Evolutionary conservation across 106 monocot species (phyloP).

Genomic region (Vanilla planifolia): DNA sequence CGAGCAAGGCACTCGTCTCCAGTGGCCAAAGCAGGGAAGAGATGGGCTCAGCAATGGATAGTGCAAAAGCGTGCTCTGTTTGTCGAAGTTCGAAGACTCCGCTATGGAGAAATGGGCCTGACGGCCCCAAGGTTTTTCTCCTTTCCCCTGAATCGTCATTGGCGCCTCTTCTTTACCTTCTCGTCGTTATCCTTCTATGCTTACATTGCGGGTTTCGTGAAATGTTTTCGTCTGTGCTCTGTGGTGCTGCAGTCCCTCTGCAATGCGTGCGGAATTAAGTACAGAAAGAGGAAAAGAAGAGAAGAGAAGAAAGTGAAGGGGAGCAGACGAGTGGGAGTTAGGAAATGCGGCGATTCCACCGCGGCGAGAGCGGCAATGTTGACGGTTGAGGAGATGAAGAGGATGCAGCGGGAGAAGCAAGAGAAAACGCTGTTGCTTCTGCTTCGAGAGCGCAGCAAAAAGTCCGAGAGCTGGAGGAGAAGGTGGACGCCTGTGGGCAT

Average conservation of each 20-base stretch:
- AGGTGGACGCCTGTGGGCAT: not conserved
- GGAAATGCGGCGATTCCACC: not conserved
- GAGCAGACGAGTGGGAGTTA: not conserved
- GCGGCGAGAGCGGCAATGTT: not conserved
- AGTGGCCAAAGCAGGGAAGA: not conserved
- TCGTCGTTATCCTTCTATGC: no score
- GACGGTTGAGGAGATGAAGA: conserved; percentile 2
- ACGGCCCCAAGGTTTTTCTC: not conserved
- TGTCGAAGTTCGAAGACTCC: not conserved
- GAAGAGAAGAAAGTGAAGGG: no score
- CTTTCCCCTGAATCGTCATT: no score
- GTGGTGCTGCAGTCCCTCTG: conserved; percentile 88
- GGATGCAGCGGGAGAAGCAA: conserved; percentile 9
- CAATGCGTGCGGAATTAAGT: conserved; percentile 93
- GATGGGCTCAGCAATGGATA: not conserved
- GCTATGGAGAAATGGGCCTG: not conserved
- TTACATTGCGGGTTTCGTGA: no score
- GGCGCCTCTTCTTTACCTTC: no score
- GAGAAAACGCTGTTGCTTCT: not conserved
- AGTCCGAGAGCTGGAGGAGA: not conserved
- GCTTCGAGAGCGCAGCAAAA: not conserved
- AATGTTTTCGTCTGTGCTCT: no score
- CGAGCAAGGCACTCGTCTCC: not conserved
- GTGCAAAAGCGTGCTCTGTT: not conserved
- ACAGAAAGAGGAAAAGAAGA: conserved; percentile 44